Evolutionary conservation across 225 moss, liverwort and hornwort genomes (phyloP), one percentile per base, ranked within the genome.

Genomic region (Physcomitrium patens): DNA sequence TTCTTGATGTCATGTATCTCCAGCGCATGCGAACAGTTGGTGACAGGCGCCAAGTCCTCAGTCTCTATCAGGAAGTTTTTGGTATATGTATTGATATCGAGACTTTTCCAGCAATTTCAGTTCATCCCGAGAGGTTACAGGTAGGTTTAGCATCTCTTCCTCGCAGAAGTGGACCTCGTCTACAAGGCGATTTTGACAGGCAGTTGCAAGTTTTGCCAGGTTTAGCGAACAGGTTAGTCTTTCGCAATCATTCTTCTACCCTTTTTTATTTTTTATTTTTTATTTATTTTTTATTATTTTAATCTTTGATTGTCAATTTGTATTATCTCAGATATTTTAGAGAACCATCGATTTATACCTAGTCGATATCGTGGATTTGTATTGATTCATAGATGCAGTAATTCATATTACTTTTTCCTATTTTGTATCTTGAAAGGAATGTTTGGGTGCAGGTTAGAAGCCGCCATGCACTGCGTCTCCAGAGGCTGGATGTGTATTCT

Each of bases 401-500:
- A 55, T 43, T 45, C 9, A 60, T 45, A n/a, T 44, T 26, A 6
- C 15, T 80, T 67, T 41, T 50, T 75, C 71, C 10, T 27, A 31
- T 81, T 43, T 62, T 52, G 45, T 51, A 51, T 23, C 78, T 81
- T 62, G 81, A 70, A 84, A 15, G 43, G 78, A 20, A 63, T 67
- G 74, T 64, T 75, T 87, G 70, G 84, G 87, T 80, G 80, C 83
- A 91, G 91, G 78, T 90, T 99, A 73, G 93, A 99, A 84, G 74
- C 85, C 71, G 74, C 90, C 60, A 93, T 99, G 93, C 89, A 94
- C 78, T 99, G 94, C 82, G 90, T 95, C 56, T 85, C 81, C 53
- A 87, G 81, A 70, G 93, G 97, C 13, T 99, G 97, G 97, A 94
- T 99, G 94, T 90, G 94, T 82, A 94, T 86, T 71, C 74, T 99